phyloP scores from a whole-genome alignment of 345 rosid species.

The Luvunga scandens region DNA sequence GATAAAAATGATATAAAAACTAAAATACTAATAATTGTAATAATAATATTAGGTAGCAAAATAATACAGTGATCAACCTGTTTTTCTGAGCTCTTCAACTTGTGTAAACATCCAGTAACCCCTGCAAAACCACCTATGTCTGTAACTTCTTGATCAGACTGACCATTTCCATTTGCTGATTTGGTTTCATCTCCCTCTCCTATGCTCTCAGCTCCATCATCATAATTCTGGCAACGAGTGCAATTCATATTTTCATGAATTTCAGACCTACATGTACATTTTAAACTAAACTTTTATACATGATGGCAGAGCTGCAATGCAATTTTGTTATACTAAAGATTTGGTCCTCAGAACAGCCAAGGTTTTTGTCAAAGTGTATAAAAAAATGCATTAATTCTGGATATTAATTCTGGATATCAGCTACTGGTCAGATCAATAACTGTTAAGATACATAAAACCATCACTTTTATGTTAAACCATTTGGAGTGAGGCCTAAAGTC shows the following conservation, averaged over 20 bases:
- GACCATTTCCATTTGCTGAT: slow-evolving; percentile 20
- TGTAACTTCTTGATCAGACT: slow-evolving; percentile 29
- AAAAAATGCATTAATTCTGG: neutral
- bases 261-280: slow-evolving; percentile 62
- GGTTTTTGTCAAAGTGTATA: too few relatives aligned
- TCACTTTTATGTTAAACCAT: neutral
- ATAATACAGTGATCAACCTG: slow-evolving; percentile 47
- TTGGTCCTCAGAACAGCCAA: neutral
- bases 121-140: slow-evolving; percentile 91
- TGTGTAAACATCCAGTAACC: slow-evolving; percentile 62
- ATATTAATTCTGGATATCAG: neutral
- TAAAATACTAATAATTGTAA: neutral
- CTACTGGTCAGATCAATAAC: neutral
- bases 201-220: slow-evolving; percentile 24
- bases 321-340: neutral
- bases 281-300: neutral
- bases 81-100: slow-evolving; percentile 72
- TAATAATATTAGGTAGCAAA: neutral
- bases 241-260: slow-evolving; percentile 88
- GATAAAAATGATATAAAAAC: neutral
- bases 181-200: slow-evolving; percentile 34
- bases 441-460: neutral
- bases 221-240: slow-evolving; percentile 49
- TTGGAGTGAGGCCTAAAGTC: neutral
- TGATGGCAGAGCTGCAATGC: neutral